Evolutionary conservation across 306 rosid genomes (phyloP).

Genomic region (Cicer bijugum): DNA sequence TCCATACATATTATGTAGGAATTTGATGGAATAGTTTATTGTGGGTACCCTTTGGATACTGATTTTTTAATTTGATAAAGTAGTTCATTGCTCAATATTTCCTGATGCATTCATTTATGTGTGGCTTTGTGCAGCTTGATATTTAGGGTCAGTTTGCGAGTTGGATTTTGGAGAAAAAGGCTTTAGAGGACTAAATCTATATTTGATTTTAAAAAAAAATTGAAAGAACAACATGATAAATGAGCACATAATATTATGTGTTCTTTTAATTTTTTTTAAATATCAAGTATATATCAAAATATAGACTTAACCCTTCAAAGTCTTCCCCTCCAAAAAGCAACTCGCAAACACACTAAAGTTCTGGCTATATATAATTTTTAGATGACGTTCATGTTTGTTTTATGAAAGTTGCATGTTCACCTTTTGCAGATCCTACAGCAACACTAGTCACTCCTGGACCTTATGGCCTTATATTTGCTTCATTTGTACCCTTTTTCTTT

Average conservation of each 20-base stretch:
- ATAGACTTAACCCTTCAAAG: no score
- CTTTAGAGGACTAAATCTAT: no score
- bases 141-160: not conserved
- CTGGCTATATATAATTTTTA: not conserved
- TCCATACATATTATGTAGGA: slow-evolving; percentile 16
- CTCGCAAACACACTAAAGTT: not conserved
- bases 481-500: slow-evolving; percentile 91
- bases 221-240: no score
- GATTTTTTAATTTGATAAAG: slow-evolving; percentile 35
- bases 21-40: slow-evolving; percentile 24
- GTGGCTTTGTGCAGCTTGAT: slow-evolving; percentile 24
- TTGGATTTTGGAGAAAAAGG: no score
- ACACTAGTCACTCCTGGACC: slow-evolving; percentile 87
- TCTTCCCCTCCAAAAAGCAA: no score
- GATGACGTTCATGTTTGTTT: slow-evolving; percentile 32
- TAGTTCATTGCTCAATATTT: slow-evolving; percentile 21
- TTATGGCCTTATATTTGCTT: slow-evolving; percentile 96
- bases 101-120: slow-evolving; percentile 28
- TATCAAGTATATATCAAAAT: no score
- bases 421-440: slow-evolving; percentile 76
- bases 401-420: slow-evolving; percentile 24
- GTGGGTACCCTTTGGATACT: slow-evolving; percentile 24
- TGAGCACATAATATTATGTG: no score
- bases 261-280: no score
- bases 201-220: no score